Base-by-base conservation (phyloP, 768 basidiomycete species). In the Leccinum truebloodii region DNA sequence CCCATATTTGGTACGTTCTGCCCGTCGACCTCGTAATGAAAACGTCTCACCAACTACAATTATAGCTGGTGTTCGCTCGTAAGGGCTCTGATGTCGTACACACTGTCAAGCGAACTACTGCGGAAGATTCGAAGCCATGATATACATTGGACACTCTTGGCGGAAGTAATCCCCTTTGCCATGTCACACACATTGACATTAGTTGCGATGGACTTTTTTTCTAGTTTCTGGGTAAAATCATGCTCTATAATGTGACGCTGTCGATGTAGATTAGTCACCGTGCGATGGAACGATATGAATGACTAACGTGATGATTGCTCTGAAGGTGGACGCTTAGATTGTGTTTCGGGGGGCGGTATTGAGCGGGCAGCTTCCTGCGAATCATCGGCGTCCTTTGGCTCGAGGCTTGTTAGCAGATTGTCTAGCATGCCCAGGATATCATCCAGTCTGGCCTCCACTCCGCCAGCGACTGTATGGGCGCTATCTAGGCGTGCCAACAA, bases 51-150 rank as follows among this genome's bases (percentile, higher is more conserved):
- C 65, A 37, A 58, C 18, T 51, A 57, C 32, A 44, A 59, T 58
- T 61, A 16, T 48, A 94, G 92, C 83, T 94, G 60, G 92, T 94
- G 18, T 94, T 90, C 73, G 87, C 90, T 53, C 83, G 88, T 14
- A 92, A 90, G 73, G 92, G 86, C 44, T 81, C 84, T 1, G 84
- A 92, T 58, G 85, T 91, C 55, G 87, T 94, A 58, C 85, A 90
- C 61, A 94, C 93, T 12, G 91, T 92, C 49, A 88, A 89, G 63
- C 85, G 91, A 39, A 85, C 85, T 59, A 73, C 69, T 14, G 60
- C 59, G 57, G 75, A 73, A 49, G 73, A 71, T 28, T 59, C 63
- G 51, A 67, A 67, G 65, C 61, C 76, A 35, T 69, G 67, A 67
- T 68, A 58, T 64, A 61, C 63, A 63, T 61, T 61, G 67, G 70